Conservation (phyloP, 495 filamentous ascomycete genomes). For the Aspergillus diversus region DNA sequence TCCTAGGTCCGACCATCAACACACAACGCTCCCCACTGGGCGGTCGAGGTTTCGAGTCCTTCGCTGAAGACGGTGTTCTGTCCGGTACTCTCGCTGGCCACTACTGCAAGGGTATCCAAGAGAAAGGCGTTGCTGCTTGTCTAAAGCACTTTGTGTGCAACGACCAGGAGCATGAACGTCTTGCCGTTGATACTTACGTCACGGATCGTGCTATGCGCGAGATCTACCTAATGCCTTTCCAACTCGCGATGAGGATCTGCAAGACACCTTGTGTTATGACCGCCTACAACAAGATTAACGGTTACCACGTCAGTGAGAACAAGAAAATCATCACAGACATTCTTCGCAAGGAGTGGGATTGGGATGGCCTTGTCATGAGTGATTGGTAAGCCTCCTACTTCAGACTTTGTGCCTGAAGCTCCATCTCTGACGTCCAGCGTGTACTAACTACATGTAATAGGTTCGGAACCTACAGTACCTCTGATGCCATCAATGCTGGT, state of each 20-base stretch:
- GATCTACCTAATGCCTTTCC: conserved; percentile 76
- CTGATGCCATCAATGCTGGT: conserved; percentile 68
- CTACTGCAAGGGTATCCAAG: conserved; percentile 70
- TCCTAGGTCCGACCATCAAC: conserved; percentile 79
- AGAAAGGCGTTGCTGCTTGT: conserved; percentile 69
- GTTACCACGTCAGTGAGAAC: conserved; percentile 69
- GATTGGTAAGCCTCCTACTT: conserved; percentile 61
- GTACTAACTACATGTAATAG: conserved; percentile 17
- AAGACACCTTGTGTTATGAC: conserved; percentile 73
- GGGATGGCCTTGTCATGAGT: conserved; percentile 69
- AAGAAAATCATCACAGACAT: conserved; percentile 63
- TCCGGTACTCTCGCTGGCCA: conserved; percentile 69
- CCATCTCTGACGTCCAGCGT: neutral
- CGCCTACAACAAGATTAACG: conserved; percentile 76
- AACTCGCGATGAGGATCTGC: conserved; percentile 67
- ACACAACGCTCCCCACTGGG: conserved; percentile 77
- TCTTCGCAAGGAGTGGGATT: conserved; percentile 72
- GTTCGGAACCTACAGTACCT: conserved; percentile 69
- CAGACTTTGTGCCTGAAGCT: neutral
- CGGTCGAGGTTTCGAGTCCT: conserved; percentile 77
- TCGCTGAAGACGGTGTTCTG: conserved; percentile 78
- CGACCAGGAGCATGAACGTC: conserved; percentile 74
- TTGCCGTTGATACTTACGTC: conserved; percentile 68
- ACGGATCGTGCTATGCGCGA: conserved; percentile 74
- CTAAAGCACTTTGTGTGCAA: conserved; percentile 86